Base-by-base conservation (phyloP, 1,284 basidiomycete genomes). In the Phellinidium pouzarii region DNA sequence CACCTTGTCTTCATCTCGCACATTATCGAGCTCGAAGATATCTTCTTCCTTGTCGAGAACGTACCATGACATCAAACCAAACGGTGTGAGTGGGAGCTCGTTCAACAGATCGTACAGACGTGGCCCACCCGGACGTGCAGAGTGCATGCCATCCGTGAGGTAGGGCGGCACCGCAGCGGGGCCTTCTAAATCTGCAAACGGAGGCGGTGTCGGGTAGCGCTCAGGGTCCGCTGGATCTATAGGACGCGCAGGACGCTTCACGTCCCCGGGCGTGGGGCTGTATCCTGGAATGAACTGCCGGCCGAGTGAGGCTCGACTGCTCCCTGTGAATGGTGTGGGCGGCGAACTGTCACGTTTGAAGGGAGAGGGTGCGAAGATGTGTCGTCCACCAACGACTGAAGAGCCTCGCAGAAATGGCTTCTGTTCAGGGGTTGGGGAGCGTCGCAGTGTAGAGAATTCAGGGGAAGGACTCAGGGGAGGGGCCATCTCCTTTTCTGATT, bases 31-130 rank as follows among this genome's bases (percentile, higher is more conserved):
- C 55, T 86, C 82, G 55, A 79, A 86, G 0, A 88, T 71, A 58
- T 86, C 84, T 50, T 87, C 87, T 60, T 88, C 85, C 37, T 76
- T 68, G 52, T 87, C 84, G 2, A 83, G 48, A 12, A 89, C 72
- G 27, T 73, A 68, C 84, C 85, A 87, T 1, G 74, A 71, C 48
- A 85, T 70, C 0, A 84, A 65, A 1, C 86, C 87, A 56, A 76
- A 88, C 2, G 66, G 68, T 20, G 80, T 74, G 56, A 83, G 62
- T 0, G 82, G 73, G 8, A 85, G 63, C 1, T 74, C 76, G 26
- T 73, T 74, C 31, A 89, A 60, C 3, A 85, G 66, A 61, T 89
- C 86, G 55, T 75, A 85, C 8, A 87, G 61, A 40, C 74, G 74
- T 1, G 79, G 72, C 0, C 84, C 86, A 25, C 77, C 75, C 8